A percentile compares a stretch with the other conserved stretches of the same genome.
phyloP scores from a whole-genome alignment of 176 grass and related monocot species.

The Themeda triandra region DNA sequence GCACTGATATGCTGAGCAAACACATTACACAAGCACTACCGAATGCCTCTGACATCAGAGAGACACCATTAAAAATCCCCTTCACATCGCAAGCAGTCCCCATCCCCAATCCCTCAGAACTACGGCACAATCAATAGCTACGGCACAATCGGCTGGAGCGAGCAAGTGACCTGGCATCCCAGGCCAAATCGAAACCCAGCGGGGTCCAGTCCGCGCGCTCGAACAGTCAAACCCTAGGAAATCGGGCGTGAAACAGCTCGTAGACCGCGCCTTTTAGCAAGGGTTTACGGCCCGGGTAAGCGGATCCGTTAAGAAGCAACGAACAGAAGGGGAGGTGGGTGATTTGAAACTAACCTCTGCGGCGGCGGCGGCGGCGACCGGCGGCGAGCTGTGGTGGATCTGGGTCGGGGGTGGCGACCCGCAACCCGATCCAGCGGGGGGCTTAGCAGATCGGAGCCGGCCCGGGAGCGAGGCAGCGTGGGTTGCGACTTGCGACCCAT shows the following conservation, averaged over 20 bases:
- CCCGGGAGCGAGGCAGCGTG: constrained; percentile 27
- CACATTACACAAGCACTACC: not conserved
- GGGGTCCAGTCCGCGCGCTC: not conserved
- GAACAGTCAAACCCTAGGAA: constrained; percentile 11
- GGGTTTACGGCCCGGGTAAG: constrained; percentile 43
- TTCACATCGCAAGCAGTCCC: not conserved
- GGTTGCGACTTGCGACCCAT: constrained; percentile 45
- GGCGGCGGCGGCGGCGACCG: not conserved
- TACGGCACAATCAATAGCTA: constrained; percentile 4
- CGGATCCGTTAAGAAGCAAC: constrained; percentile 22
- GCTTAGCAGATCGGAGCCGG: constrained; percentile 76
- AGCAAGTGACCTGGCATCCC: constrained; percentile 12
- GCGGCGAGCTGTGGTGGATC: constrained; percentile 42
- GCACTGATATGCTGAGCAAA: not conserved
- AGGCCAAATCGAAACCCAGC: not conserved
- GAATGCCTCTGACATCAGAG: not conserved
- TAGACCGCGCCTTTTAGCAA: constrained; percentile 27
- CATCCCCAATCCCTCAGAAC: constrained; percentile 6
- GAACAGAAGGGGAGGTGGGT: not conserved
- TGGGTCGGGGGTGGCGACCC: constrained; percentile 46
- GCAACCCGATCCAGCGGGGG: constrained; percentile 62
- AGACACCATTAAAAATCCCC: not conserved
- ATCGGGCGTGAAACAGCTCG: constrained; percentile 20
- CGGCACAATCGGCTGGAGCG: not conserved
- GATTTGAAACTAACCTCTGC: constrained; percentile 41